A percentile compares a stretch with the other conserved stretches of the same genome.
phyloP scores from a whole-genome alignment of 2,329 filamentous ascomycete species.

The Stromatinia cepivora region DNA sequence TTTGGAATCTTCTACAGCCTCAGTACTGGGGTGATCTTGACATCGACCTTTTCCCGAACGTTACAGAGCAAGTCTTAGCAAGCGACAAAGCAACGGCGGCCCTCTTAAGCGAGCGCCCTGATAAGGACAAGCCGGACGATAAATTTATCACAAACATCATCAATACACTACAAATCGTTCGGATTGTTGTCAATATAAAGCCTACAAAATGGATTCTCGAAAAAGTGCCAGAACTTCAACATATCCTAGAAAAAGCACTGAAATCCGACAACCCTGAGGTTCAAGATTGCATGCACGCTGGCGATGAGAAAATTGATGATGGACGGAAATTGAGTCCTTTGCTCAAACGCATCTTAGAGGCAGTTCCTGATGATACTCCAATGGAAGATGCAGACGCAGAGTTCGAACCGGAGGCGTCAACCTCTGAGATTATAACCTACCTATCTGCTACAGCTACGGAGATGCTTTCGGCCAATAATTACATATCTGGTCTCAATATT shows the following conservation, averaged over 20 bases:
- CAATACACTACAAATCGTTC: slow-evolving; percentile 89
- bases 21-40: slow-evolving; percentile 91
- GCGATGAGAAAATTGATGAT: slow-evolving; percentile 69
- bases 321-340: slow-evolving; percentile 71
- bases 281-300: slow-evolving; percentile 84
- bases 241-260: slow-evolving; percentile 84
- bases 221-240: slow-evolving; percentile 76
- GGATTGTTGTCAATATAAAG: slow-evolving; percentile 85
- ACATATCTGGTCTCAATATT: slow-evolving; percentile 87
- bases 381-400: slow-evolving; percentile 81
- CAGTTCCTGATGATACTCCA: slow-evolving; percentile 75
- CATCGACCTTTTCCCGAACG: slow-evolving; percentile 85
- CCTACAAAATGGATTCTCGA: slow-evolving; percentile 86
- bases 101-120: slow-evolving; percentile 58
- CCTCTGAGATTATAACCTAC: slow-evolving; percentile 83
- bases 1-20: slow-evolving; percentile 82
- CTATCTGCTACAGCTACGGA: slow-evolving; percentile 86
- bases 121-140: slow-evolving; percentile 75
- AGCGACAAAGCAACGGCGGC: slow-evolving; percentile 71
- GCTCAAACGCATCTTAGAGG: slow-evolving; percentile 80
- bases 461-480: slow-evolving; percentile 75
- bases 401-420: slow-evolving; percentile 75
- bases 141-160: slow-evolving; percentile 86
- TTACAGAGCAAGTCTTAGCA: slow-evolving; percentile 81
- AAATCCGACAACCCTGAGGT: slow-evolving; percentile 88